Base-by-base conservation (phyloP, 306 rosid species). In the Luffa aegyptiaca region DNA sequence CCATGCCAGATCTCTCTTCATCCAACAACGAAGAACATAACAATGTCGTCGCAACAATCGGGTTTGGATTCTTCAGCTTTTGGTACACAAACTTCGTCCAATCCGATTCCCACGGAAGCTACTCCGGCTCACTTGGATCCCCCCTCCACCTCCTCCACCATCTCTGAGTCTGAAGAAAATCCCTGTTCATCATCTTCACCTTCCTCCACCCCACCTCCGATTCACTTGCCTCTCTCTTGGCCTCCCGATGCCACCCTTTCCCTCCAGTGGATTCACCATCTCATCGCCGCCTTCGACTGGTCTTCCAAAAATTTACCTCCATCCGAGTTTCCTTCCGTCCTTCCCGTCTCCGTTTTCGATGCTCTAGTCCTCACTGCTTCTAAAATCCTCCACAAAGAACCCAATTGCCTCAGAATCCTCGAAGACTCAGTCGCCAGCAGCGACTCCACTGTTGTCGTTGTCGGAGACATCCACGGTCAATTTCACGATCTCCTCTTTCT, bases 401-500 rank as follows among this genome's bases (percentile, higher is more conserved):
- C 97, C 20, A 93, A 93, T 75, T 93, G 93, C 55, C 82, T 93
- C 12, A 65, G 68, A 10, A 31, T 93, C 49, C 65, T 80, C 6
- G 87, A 93, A 36, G 90, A 92, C 12, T 76, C 80, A 21, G 41
- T 75, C 16, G 51, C 78, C 8, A 58, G 64, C 39, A 66, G 69
- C 6, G 85, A 80, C 12, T 21, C 87, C 26, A 79, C 84, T 26
- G 81, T 89, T 8, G 76, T 84, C 8, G 92, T 86, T 1, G 93
- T 93, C 8, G 98, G 98, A 0, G 98, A 93, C n/a, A 74, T 91
- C 62, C 98, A 93, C 21, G 97, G 98, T 0, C 98, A 93, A 52
- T 70, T 91, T 52, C 98, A 91, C 48, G 97, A 93, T 86, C 84
- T 93, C 17, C 80, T 93, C 13, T 91, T 86, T 73, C 97, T 93